Evolutionary conservation across 176 grass and related monocot genomes (phyloP), one percentile per base, ranked within the genome.

Genomic region (Zoysia japonica): DNA sequence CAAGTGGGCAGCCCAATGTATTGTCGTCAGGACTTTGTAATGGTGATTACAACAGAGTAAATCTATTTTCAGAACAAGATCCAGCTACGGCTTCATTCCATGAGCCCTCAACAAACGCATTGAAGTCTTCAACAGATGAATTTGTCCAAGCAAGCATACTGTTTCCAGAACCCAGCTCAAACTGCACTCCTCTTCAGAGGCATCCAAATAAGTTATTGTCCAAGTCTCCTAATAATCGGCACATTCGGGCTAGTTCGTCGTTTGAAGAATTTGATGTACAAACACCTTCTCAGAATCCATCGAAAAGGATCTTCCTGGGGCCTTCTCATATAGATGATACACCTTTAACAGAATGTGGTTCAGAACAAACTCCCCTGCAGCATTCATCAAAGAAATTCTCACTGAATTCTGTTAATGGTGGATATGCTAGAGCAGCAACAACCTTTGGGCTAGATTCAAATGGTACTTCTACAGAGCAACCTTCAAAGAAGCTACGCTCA

Each of bases 201-300:
- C 61, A 52, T 80, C 65, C 70, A 16, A 70, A 80, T 47, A 84
- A 80, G 41, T 43, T 80, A 41, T 47, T 64, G 47, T 88, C 77
- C 64, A 54, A 70, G 41, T 71, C 64, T 65, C 65, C 71, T 60
- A 84, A 64, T 63, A 76, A 80, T 19, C 7, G 64, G 2, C 56
- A 43, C 65, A 65, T 70, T 84, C 40, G 20, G 28, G 64, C 49
- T 70, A 36, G 49, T 76, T 75, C 77, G 12, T 49, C 65, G 9
- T 85, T 85, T 85, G 77, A 81, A 75, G 78, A 80, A 9, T 85
- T 89, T 48, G 87, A 66, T 76, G 68, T 86, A 20, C 80, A 84
- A 77, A 90, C 87, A 63, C 87, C 88, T 62, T 85, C 79, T 9
- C 84, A 79, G 76, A 59, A 72, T 38, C 66, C 74, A 15, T 80